Evolutionary conservation across 768 basidiomycete species (phyloP).

Genomic region (Suillus luteus): DNA sequence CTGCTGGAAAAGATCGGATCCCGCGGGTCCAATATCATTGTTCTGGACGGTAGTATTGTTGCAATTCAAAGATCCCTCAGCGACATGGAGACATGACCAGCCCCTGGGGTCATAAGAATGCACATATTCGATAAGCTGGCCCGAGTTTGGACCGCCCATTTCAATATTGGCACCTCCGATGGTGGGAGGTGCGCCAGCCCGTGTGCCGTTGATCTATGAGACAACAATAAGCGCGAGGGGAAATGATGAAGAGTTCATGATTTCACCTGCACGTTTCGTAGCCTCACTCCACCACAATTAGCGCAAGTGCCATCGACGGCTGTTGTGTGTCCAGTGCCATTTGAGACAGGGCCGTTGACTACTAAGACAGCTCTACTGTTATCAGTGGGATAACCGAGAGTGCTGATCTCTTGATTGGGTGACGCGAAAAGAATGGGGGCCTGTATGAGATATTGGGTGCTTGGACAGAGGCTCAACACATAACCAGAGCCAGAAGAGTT

Average conservation of each 20-base stretch:
- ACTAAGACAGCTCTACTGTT: constrained; percentile 67
- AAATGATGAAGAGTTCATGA: neutral
- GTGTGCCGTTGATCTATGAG: constrained; percentile 70
- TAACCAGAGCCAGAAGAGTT: constrained; percentile 68
- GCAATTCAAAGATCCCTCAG: constrained; percentile 69
- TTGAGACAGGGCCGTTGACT: constrained; percentile 60
- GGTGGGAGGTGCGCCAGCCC: constrained; percentile 52
- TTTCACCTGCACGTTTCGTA: constrained; percentile 73
- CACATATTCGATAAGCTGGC: constrained; percentile 78
- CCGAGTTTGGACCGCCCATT: constrained; percentile 74
- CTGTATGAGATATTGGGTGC: constrained; percentile 60
- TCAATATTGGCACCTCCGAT: constrained; percentile 79
- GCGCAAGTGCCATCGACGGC: constrained; percentile 70
- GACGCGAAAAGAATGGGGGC: constrained; percentile 68
- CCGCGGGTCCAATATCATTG: constrained; percentile 84
- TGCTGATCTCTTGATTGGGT: constrained; percentile 79
- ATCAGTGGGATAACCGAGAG: constrained; percentile 71
- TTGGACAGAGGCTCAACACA: constrained; percentile 65
- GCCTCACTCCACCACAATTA: constrained; percentile 57
- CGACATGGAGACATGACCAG: constrained; percentile 83
- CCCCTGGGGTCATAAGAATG: constrained; percentile 74
- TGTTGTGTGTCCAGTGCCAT: constrained; percentile 65
- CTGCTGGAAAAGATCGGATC: constrained; percentile 60
- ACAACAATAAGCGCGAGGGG: constrained; percentile 6
- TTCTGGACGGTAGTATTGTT: constrained; percentile 67